Base-by-base conservation (phyloP, 768 basidiomycete species). In the Russula lepida region DNA sequence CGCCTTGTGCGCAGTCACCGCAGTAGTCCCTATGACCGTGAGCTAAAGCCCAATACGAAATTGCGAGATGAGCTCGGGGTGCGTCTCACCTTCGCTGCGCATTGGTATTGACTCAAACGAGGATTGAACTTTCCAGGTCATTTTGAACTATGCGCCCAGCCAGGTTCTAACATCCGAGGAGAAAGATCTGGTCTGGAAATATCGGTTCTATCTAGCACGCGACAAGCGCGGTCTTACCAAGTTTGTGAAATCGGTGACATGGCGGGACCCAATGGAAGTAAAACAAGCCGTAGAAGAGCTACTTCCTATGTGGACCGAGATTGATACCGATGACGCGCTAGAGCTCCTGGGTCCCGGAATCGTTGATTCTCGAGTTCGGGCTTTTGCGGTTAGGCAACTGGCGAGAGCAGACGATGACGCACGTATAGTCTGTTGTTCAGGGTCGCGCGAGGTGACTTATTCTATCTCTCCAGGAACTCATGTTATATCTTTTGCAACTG, bases 141-240 rank as follows among this genome's bases (percentile, higher is more conserved):
- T 99, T 51, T 82, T 99, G 54, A 85, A 85, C 54, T 93, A 98
- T 66, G 86, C 95, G 0, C 97, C 97, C 0, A 95, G 89, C 60
- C 90, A 88, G 61, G 79, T 81, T 11, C 78, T 99, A 8, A 89
- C 84, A 4, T 85, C 92, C 0, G 90, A 94, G 68, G 95, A 98
- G 74, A 97, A 95, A 70, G 95, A 98, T 67, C 77, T 95, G 44
- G 86, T 98, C 41, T 99, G 97, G 97, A 95, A 95, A 72, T 99
- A 95, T 79, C 84, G 97, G n/a, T 99, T 98, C 75, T 98, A 97
- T 66, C 84, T 99, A 12, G 84, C 87, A 3, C 78, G 93, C 35
- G 92, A 95, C 72, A 95, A 92, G 74, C 85, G 90, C 11, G 94
- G 95, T 2, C 79, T 98, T 43, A 98, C 95, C 35, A 99, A 99